A percentile compares a stretch with the other conserved stretches of the same genome.
Evolutionary conservation across 176 grass and related monocot genomes (phyloP).

Genomic region (Juncus effusus): DNA sequence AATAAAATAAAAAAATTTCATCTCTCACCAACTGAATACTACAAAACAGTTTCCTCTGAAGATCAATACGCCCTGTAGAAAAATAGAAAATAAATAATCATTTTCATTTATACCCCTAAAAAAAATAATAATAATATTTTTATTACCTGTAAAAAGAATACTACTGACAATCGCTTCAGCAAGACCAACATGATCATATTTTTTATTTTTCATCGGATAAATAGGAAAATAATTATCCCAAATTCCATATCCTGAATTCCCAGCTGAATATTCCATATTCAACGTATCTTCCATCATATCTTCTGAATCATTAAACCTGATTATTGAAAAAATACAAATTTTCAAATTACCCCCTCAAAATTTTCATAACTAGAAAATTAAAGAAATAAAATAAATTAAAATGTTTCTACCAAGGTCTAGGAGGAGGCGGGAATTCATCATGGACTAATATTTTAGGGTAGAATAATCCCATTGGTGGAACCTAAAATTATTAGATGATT

Average conservation of each 20-base stretch:
- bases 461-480: conserved; percentile 96
- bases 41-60: conserved; percentile 95
- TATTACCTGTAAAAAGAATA: conserved; percentile 81
- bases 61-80: conserved; percentile 65
- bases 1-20: conserved; percentile 14
- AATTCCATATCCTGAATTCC: conserved; percentile 57
- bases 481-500: conserved; percentile 32
- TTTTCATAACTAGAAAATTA: conserved; percentile 16
- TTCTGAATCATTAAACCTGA: conserved; percentile 91
- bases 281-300: conserved; percentile 96
- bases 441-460: conserved; percentile 79
- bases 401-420: conserved; percentile 72
- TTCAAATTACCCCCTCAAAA: conserved; percentile 6
- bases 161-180: conserved; percentile 84
- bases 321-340: conserved; percentile 17
- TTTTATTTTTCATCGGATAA: conserved; percentile 67
- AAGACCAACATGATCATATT: conserved; percentile 85
- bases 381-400: not conserved
- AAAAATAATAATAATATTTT: conserved; percentile 26
- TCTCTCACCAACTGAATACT: conserved; percentile 89
- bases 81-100: conserved; percentile 24
- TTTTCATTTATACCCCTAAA: not conserved
- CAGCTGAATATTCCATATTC: conserved; percentile 61
- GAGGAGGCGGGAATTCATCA: conserved; percentile 80
- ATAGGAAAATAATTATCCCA: conserved; percentile 78